phyloP scores from a whole-genome alignment of 441 rosid species.

The Metrosideros polymorpha region DNA sequence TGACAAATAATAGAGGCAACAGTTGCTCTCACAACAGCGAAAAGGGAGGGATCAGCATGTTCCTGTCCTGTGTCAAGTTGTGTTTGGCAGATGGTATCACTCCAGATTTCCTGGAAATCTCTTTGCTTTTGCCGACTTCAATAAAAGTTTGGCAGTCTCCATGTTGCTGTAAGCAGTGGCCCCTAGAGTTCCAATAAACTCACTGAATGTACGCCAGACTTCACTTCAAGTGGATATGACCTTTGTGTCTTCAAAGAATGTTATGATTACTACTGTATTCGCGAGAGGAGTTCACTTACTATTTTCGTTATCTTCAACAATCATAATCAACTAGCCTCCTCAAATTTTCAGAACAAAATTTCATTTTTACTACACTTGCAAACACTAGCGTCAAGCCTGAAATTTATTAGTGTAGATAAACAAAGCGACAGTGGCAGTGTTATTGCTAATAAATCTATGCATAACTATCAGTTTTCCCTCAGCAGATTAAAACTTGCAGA shows the following conservation, averaged over 20 bases:
- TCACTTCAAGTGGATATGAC: not conserved
- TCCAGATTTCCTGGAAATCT: not conserved
- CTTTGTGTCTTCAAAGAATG: not conserved
- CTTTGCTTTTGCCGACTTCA: not conserved
- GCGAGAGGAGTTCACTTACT: not conserved
- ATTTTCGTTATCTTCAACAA: not conserved
- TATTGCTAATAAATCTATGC: not conserved
- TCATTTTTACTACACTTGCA: not conserved
- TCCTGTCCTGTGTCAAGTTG: not conserved
- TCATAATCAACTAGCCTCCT: not conserved
- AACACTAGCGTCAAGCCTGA: not conserved
- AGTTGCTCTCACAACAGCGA: too few species aligned
- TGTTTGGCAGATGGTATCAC: not conserved
- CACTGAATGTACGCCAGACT: too few species aligned
- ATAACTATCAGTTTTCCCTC: not conserved
- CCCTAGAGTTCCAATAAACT: too few species aligned
- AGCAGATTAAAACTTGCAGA: not conserved
- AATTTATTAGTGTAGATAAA: not conserved
- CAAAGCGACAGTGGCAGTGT: not conserved
- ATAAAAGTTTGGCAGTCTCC: too few species aligned
- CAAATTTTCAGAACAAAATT: not conserved
- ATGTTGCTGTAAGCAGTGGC: too few species aligned
- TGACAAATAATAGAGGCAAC: too few species aligned
- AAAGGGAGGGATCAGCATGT: not conserved
- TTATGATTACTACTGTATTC: not conserved